phyloP scores from a whole-genome alignment of 805 yeast species.

The Aciculoconidium aculeatum region DNA sequence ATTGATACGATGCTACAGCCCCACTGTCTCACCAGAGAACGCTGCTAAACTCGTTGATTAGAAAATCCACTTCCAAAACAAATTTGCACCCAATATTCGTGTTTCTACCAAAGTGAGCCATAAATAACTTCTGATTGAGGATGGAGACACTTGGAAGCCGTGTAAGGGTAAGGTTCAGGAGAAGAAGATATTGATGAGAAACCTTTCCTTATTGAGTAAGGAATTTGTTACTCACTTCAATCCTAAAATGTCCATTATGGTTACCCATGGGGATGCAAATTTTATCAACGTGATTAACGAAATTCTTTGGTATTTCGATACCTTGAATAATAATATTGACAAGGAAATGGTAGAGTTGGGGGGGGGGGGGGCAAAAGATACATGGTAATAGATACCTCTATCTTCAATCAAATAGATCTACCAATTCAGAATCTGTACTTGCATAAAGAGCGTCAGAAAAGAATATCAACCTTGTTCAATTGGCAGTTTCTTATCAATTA shows the following conservation, averaged over 20 bases:
- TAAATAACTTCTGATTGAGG: too few relatives aligned
- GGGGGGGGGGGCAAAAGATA: too few relatives aligned
- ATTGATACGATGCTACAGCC: conserved; percentile 2
- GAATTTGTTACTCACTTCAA: conserved; percentile 4
- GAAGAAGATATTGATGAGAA: conserved; percentile 5
- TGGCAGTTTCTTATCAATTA: too few relatives aligned
- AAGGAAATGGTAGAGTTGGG: conserved; percentile 4
- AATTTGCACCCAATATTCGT: conserved; percentile 5
- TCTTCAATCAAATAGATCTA: too few relatives aligned
- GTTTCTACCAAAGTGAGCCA: conserved; percentile 5
- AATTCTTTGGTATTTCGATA: conserved; percentile 1
- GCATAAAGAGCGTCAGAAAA: too few relatives aligned
- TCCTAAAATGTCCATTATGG: conserved; percentile 5
- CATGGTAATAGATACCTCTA: too few relatives aligned
- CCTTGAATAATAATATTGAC: conserved; percentile 5
- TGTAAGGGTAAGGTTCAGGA: too few relatives aligned
- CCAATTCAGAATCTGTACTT: too few relatives aligned
- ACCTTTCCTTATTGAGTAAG: conserved; percentile 5
- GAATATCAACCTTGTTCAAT: too few relatives aligned
- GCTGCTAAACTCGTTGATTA: conserved; percentile 1
- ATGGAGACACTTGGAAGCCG: too few relatives aligned
- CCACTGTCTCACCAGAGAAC: conserved; percentile 4
- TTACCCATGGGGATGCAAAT: conserved; percentile 5
- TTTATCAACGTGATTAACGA: conserved; percentile 2
- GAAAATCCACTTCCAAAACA: conserved; percentile 3